These are phyloP conservation scores for Neonothopanus nambi DNA, from an alignment of 1,284 basidiomycete genomes.

Conservation along the genomic window DNA sequence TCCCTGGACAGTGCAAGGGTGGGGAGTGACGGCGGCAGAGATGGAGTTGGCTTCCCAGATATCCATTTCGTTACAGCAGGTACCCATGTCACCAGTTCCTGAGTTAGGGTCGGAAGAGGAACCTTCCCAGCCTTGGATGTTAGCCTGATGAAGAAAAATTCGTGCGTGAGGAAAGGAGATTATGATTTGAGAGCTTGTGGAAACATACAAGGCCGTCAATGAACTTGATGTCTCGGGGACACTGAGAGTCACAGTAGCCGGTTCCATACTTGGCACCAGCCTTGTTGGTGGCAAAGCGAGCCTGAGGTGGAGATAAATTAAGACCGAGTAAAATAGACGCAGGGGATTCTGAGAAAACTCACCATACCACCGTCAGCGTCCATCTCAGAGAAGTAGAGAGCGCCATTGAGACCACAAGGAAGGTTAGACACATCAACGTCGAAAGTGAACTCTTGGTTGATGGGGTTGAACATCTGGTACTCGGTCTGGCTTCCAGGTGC, in stretches of 20 bases:
- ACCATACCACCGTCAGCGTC: slow-evolving; percentile 49
- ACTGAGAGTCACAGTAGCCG: slow-evolving; percentile 29
- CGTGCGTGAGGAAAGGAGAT: not conserved
- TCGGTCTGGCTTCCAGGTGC: slow-evolving; percentile 32
- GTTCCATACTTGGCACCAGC: slow-evolving; percentile 23
- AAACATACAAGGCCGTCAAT: slow-evolving; percentile 25
- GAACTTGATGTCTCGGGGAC: slow-evolving; percentile 48
- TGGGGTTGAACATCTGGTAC: slow-evolving; percentile 21
- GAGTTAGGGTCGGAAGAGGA: not conserved
- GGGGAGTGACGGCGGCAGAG: slow-evolving; percentile 44
- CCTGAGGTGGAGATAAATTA: not conserved
- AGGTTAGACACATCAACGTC: slow-evolving; percentile 40
- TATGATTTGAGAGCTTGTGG: slow-evolving; percentile 26
- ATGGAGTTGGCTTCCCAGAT: slow-evolving; percentile 46
- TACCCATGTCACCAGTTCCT: slow-evolving; percentile 33
- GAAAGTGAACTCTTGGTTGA: slow-evolving; percentile 49
- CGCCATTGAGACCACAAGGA: slow-evolving; percentile 33
- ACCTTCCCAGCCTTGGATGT: slow-evolving; percentile 33
- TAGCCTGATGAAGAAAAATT: slow-evolving; percentile 28
- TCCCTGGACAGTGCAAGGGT: slow-evolving; percentile 36
- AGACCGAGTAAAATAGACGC: not conserved
- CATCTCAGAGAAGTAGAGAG: slow-evolving; percentile 39
- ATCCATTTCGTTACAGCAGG: slow-evolving; percentile 49
- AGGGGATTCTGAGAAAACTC: slow-evolving; percentile 24
- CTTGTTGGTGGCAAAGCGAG: slow-evolving; percentile 19